Evolutionary conservation across 192 early-diverging fungal species (phyloP).

Genomic region (Mortierella hygrophila): DNA sequence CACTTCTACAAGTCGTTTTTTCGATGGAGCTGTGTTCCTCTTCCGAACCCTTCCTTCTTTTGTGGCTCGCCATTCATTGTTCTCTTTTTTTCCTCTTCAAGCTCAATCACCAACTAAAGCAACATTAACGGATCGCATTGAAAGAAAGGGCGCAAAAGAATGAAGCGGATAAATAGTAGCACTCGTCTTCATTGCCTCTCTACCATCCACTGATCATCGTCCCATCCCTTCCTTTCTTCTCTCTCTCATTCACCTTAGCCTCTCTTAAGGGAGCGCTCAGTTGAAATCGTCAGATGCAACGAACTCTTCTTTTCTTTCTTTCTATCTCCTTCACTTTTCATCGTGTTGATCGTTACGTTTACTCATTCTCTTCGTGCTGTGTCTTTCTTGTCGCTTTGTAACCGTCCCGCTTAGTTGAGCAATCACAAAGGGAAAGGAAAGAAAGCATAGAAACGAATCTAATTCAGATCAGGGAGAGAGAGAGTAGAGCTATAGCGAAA

Average conservation of each 20-base stretch:
- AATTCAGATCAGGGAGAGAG: not conserved
- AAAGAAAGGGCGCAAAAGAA: not conserved
- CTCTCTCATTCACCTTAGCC: not conserved
- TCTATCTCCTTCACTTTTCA: not conserved
- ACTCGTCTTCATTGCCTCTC: not conserved
- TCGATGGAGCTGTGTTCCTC: not conserved
- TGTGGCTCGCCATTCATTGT: not conserved
- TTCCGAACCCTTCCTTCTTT: conserved; percentile 8
- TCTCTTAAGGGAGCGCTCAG: not conserved
- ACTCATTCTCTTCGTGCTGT: not conserved
- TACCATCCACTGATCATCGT: not conserved
- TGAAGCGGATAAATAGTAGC: not conserved
- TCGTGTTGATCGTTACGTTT: not conserved
- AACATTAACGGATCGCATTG: no score
- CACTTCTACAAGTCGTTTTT: not conserved
- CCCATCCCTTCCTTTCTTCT: not conserved
- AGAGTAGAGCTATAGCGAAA: not conserved
- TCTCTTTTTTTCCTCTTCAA: not conserved
- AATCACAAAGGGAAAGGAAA: not conserved
- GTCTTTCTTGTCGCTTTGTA: not conserved
- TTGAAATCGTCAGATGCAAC: not conserved
- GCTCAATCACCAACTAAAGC: not conserved
- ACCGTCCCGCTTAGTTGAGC: not conserved
- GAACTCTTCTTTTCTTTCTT: not conserved
- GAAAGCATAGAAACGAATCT: not conserved